Base-by-base conservation (phyloP, 2,329 filamentous ascomycete genomes). In the Apiospora rasikravindrae region DNA sequence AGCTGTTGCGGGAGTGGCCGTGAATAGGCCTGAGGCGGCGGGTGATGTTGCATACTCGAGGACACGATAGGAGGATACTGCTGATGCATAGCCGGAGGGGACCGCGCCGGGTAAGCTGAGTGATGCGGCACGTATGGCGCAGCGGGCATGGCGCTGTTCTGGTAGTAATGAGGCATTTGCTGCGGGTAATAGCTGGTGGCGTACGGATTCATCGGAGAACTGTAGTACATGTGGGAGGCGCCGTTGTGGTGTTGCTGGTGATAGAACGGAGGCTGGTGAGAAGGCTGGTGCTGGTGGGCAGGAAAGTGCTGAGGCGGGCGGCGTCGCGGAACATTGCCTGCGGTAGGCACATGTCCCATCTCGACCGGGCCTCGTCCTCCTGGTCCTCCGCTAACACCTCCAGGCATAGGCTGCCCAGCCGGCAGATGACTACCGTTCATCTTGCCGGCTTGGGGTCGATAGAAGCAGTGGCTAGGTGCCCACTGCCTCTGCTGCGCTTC, bases 391-490 rank as follows among this genome's bases (percentile, higher is more conserved):
- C 80, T 75, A 22, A 74, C 73, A 70, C 75, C 82, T 80, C 84
- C 85, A 79, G 85, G 87, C 84, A 89, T 87, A 82, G 87, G 87
- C 84, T 91, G 90, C 88, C 92, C 92, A 89, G 90, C 90, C 90
- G 91, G 90, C 90, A 92, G 90, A 92, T 92, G 90, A 88, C 87
- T 88, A 84, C 86, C 86, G 86, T 91, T 92, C 92, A 94, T 94
- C 91, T 88, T 93, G 89, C 89, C 90, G 90, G 89, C 88, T 84
- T 89, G 87, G 88, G 88, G 82, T 77, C 22, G 68, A 51, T 51
- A 40, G 68, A 69, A 53, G 68, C 68, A 69, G 68, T 69, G 68
- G 68, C 47, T 69, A 69, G 76, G 71, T 77, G 78, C 79, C 77
- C 79, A 79, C 79, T 75, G 76, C 79, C 76, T 74, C 76, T 47